Conservation (phyloP, 2,329 filamentous ascomycete genomes). For the Pseudocercospora eumusae region DNA sequence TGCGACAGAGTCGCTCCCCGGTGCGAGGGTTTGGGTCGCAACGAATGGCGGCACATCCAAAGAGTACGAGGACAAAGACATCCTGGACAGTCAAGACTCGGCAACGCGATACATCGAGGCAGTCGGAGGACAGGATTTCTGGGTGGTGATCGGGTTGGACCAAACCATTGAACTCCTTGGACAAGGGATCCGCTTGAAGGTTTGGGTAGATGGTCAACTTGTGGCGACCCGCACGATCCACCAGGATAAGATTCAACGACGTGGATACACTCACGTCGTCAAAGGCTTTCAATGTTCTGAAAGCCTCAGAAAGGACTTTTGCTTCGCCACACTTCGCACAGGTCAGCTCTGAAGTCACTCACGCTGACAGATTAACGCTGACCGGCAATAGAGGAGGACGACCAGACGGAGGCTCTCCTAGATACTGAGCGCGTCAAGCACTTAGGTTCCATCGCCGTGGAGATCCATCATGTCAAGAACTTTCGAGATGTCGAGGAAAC, state of each 20-base stretch:
- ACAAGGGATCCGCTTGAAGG: too few species aligned
- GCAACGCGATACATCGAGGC: constrained; percentile 2
- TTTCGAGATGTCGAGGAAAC: too few species aligned
- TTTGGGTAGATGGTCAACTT: neutral
- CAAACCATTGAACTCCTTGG: too few species aligned
- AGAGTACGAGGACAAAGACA: constrained; percentile 5
- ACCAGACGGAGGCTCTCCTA: neutral
- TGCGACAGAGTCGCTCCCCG: neutral
- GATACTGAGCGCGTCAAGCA: neutral
- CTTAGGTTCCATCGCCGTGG: neutral
- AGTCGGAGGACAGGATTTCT: neutral
- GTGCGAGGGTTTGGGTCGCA: neutral
- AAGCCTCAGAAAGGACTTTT: too few species aligned
- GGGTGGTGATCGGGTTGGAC: neutral
- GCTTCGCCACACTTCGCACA: too few species aligned
- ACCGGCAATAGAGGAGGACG: neutral
- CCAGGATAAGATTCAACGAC: too few species aligned
- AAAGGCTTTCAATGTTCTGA: too few species aligned
- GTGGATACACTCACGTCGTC: too few species aligned
- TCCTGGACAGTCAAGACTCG: neutral
- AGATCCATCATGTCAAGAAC: neutral
- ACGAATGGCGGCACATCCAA: neutral
- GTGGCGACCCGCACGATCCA: too few species aligned
- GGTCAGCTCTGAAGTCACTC: too few species aligned
- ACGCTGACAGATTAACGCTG: too few species aligned